These are phyloP conservation scores for Tricholoma saponaceum DNA, from an alignment of 768 basidiomycete species.

Conservation along the genomic window DNA sequence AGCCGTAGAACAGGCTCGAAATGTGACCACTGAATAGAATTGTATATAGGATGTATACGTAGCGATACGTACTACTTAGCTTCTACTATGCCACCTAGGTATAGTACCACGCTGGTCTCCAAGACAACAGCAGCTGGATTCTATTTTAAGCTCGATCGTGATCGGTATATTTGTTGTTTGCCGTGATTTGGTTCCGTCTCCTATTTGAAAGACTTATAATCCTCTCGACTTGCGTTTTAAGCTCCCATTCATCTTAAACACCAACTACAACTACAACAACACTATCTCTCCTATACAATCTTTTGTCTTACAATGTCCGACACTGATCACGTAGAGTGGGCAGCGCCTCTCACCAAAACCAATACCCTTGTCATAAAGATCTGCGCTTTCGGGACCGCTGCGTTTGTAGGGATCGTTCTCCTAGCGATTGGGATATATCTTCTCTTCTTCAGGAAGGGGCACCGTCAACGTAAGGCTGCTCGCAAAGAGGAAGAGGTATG, in stretches of 20 bases:
- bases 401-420: not conserved
- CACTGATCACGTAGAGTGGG: not conserved
- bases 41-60: no score
- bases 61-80: no score
- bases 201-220: conserved; percentile 1
- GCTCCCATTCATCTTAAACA: not conserved
- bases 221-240: not conserved
- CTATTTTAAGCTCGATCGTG: no score
- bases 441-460: not conserved
- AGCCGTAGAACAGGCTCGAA: not conserved
- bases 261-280: not conserved
- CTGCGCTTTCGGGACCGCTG: not conserved
- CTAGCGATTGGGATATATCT: not conserved
- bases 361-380: not conserved
- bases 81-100: no score
- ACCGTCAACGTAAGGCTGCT: not conserved
- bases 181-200: conserved; percentile 2
- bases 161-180: not conserved
- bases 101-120: no score
- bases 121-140: no score
- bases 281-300: not conserved
- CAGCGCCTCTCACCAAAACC: not conserved
- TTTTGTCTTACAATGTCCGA: not conserved
- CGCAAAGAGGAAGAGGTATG: not conserved
- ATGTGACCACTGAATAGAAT: no score